Conservation (phyloP, 306 rosid genomes). For the Rubus parviflorus region DNA sequence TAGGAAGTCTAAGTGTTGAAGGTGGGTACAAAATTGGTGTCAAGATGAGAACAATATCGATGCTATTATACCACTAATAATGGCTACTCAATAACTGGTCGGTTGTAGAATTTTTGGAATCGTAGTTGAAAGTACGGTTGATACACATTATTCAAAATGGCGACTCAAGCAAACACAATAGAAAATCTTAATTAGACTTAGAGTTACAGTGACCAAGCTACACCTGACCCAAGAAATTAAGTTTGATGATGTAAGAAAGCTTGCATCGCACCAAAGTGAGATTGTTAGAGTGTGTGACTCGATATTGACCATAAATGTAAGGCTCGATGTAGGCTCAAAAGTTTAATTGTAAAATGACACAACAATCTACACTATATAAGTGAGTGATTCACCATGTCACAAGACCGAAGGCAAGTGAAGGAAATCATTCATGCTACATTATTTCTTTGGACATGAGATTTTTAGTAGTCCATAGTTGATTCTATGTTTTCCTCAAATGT, state of each 20-base stretch:
- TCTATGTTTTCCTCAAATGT: too few species aligned
- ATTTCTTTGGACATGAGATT: too few species aligned
- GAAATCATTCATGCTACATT: too few species aligned
- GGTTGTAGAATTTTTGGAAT: neutral
- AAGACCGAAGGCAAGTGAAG: too few species aligned
- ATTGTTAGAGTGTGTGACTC: neutral
- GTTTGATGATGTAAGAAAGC: neutral
- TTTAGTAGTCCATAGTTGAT: too few species aligned
- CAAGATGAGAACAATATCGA: neutral
- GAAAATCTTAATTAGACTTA: neutral
- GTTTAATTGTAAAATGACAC: too few species aligned
- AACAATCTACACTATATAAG: too few species aligned
- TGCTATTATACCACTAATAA: neutral
- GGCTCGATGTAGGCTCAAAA: too few species aligned
- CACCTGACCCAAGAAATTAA: neutral
- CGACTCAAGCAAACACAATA: neutral
- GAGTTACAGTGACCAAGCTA: neutral
- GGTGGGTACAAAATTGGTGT: neutral
- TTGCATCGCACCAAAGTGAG: neutral
- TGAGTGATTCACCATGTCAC: too few species aligned
- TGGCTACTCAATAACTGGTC: neutral
- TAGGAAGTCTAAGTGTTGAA: neutral
- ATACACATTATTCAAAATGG: too few species aligned
- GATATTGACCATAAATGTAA: too few species aligned
- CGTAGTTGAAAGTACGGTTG: neutral